phyloP scores from a whole-genome alignment of 257 asterid genomes.

The Eustoma russellianum region DNA sequence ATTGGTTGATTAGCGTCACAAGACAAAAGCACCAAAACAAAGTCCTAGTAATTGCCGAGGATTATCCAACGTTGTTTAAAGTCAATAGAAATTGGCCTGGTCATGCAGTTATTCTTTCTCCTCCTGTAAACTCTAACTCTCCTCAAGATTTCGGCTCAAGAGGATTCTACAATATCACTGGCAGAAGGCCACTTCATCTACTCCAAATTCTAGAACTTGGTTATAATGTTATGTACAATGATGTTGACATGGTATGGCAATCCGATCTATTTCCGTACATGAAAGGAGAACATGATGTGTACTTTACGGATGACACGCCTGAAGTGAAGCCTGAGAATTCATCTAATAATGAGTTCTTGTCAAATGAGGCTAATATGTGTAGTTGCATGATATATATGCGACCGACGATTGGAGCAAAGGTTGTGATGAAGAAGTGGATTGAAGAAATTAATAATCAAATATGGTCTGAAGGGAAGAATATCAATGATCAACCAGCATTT shows the following conservation, averaged over 20 bases:
- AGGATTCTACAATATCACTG: constrained; percentile 62
- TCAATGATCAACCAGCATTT: constrained; percentile 94
- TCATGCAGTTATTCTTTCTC: constrained; percentile 87
- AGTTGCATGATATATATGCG: constrained; percentile 89
- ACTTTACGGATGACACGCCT: constrained; percentile 95
- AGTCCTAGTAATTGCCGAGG: constrained; percentile 96
- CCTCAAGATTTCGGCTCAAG: constrained; percentile 39
- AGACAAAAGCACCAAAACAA: constrained; percentile 81
- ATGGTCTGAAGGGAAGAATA: constrained; percentile 83
- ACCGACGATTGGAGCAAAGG: constrained; percentile 81
- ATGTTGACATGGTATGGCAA: constrained; percentile 98
- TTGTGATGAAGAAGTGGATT: constrained; percentile 84
- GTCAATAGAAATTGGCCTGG: constrained; percentile 96
- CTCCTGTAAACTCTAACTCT: constrained; percentile 17
- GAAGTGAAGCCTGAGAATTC: constrained; percentile 95
- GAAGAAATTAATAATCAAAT: constrained; percentile 83
- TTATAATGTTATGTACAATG: constrained; percentile 94
- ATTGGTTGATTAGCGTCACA: constrained; percentile 85
- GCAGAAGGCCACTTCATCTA: constrained; percentile 88
- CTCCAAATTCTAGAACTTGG: constrained; percentile 94
- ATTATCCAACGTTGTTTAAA: constrained; percentile 66
- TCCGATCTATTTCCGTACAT: constrained; percentile 87
- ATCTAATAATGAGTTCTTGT: constrained; percentile 90
- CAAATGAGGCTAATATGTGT: constrained; percentile 88
- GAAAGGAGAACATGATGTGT: constrained; percentile 83